Percentiles rank a stretch among this genome's conserved stretches.
Conservation (phyloP, 1,284 basidiomycete genomes). For the Pseudozyma thailandica region DNA sequence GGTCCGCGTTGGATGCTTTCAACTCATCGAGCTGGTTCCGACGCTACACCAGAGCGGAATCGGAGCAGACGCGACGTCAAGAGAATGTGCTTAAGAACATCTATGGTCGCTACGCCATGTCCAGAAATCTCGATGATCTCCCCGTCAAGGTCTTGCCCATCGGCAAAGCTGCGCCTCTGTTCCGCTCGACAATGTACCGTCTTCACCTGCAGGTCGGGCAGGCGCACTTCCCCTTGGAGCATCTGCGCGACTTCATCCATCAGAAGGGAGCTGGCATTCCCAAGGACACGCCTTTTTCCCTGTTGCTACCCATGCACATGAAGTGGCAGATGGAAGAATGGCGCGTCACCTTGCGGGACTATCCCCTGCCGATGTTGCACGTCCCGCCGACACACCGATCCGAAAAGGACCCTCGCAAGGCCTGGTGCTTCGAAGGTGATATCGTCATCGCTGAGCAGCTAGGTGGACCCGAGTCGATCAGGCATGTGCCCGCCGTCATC, state of each 20-base stretch:
- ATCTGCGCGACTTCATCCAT: constrained; percentile 77
- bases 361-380: constrained; percentile 72
- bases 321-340: constrained; percentile 77
- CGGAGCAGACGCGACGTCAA: constrained; percentile 71
- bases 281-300: constrained; percentile 77
- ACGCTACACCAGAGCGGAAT: constrained; percentile 54
- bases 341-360: constrained; percentile 79
- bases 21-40: constrained; percentile 82
- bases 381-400: constrained; percentile 66
- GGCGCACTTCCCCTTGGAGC: constrained; percentile 75
- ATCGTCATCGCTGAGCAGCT: constrained; percentile 91
- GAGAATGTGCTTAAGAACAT: constrained; percentile 67
- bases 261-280: constrained; percentile 80
- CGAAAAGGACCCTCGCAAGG: constrained; percentile 45
- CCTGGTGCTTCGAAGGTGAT: constrained; percentile 80
- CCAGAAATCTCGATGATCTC: constrained; percentile 55
- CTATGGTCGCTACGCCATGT: constrained; percentile 54
- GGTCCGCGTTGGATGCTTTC: constrained; percentile 77
- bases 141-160: constrained; percentile 71
- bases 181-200: constrained; percentile 77
- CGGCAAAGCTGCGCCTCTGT: constrained; percentile 76
- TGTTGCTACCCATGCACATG: constrained; percentile 86
- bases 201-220: constrained; percentile 74
- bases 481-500: constrained; percentile 61
- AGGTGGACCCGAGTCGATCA: constrained; percentile 73